Evolutionary conservation across 352 stramenopile species (phyloP).

Genomic region (Phytophthora litchii): DNA sequence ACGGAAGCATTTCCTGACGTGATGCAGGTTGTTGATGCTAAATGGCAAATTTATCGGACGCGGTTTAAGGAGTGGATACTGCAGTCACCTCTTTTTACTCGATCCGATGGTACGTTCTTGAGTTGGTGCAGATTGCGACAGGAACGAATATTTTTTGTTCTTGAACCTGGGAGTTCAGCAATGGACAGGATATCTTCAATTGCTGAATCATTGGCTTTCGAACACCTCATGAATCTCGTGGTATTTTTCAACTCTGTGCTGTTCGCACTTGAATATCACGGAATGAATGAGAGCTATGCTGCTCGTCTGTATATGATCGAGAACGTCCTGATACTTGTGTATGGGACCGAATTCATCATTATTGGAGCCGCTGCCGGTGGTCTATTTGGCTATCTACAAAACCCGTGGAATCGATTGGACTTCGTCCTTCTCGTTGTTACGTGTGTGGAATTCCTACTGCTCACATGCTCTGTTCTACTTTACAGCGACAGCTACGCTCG

Average conservation of each 20-base stretch:
- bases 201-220: conserved; percentile 64
- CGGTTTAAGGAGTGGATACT: conserved; percentile 33
- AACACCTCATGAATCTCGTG: conserved; percentile 79
- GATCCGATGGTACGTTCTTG: conserved; percentile 64
- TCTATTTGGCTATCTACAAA: conserved; percentile 73
- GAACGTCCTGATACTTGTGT: conserved; percentile 76
- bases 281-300: conserved; percentile 64
- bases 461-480: conserved; percentile 57
- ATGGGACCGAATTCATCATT: conserved; percentile 70
- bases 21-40: conserved; percentile 43
- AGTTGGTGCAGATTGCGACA: conserved; percentile 60
- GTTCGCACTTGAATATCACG: conserved; percentile 81
- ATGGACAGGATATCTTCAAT: conserved; percentile 61
- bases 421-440: conserved; percentile 71
- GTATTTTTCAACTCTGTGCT: conserved; percentile 80
- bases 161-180: conserved; percentile 50
- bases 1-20: conserved; percentile 72
- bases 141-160: conserved; percentile 70
- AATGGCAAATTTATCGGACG: conserved; percentile 39
- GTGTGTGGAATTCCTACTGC: conserved; percentile 69
- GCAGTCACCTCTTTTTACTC: conserved; percentile 57
- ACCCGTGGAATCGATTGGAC: conserved; percentile 83
- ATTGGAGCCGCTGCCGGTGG: conserved; percentile 59
- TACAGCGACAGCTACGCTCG: conserved; percentile 74
- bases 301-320: conserved; percentile 64